Conservation (phyloP, 208 protist genomes). For the Phytomonas sp. region DNA sequence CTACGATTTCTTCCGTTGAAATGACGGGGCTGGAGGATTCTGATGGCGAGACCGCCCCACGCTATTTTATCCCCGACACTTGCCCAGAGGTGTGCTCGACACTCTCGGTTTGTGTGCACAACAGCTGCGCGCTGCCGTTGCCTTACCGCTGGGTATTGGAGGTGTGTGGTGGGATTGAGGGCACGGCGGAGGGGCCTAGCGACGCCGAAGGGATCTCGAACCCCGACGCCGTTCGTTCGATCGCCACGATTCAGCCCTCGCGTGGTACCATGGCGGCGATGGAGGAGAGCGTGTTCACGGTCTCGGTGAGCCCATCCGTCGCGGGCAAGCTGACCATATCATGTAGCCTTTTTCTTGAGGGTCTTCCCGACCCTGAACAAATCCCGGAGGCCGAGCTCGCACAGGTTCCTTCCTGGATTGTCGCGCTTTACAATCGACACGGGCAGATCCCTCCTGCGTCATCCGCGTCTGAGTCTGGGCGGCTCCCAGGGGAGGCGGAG, state of each 20-base stretch:
- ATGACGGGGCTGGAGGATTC: constrained; percentile 18
- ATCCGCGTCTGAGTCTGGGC: constrained; percentile 8
- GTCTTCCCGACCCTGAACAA: constrained; percentile 36
- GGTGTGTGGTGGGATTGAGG: neutral
- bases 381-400: neutral
- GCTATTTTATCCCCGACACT: constrained; percentile 34
- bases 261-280: constrained; percentile 15
- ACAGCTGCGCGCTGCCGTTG: constrained; percentile 49
- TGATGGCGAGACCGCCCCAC: constrained; percentile 1
- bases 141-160: constrained; percentile 45
- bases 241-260: constrained; percentile 13
- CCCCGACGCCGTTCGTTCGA: neutral
- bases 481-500: neutral
- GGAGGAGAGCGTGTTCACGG: constrained; percentile 17
- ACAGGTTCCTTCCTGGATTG: neutral
- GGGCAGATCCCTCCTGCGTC: constrained; percentile 8
- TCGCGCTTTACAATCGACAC: constrained; percentile 1
- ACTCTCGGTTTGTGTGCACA: constrained; percentile 47
- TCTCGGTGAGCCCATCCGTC: constrained; percentile 16
- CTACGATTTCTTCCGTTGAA: neutral
- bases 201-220: neutral
- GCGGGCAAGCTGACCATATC: constrained; percentile 24
- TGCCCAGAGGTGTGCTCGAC: constrained; percentile 41
- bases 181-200: neutral
- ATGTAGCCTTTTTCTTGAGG: constrained; percentile 68